A percentile compares a stretch with the other conserved stretches of the same genome.
Conservation (phyloP, 306 rosid species). For the Phaseolus lunatus region DNA sequence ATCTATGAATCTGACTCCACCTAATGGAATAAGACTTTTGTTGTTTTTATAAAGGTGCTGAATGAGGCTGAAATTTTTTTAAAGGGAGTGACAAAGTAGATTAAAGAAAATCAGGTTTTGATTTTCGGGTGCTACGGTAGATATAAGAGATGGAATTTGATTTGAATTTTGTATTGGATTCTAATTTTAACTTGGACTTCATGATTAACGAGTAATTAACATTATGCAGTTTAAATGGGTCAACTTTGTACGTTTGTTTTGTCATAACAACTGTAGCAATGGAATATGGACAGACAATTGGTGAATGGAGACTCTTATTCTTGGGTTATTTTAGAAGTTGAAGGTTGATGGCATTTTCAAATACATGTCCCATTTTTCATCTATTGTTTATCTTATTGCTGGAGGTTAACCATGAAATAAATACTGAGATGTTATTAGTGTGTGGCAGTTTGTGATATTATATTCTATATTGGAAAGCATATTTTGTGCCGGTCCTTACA, state of each 20-base stretch:
- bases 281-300: constrained; percentile 19
- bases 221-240: background rate
- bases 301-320: constrained; percentile 19
- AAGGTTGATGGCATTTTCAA: constrained; percentile 22
- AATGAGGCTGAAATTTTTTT: constrained; percentile 5
- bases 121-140: background rate
- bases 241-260: constrained; percentile 34
- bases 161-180: constrained; percentile 32
- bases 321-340: constrained; percentile 14
- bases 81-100: background rate
- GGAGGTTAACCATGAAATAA: constrained; percentile 9
- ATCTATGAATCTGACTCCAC: background rate
- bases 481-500: constrained; percentile 9
- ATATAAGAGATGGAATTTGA: constrained; percentile 2
- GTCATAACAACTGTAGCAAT: constrained; percentile 21
- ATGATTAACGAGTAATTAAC: constrained; percentile 13
- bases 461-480: background rate
- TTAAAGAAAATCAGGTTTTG: background rate
- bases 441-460: constrained; percentile 22
- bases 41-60: background rate
- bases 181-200: constrained; percentile 2
- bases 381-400: constrained; percentile 9
- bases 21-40: background rate
- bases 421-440: constrained; percentile 11
- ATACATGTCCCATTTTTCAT: constrained; percentile 13